Base-by-base conservation (phyloP, 164 flowering plant species). In the Taxillus chinensis region DNA sequence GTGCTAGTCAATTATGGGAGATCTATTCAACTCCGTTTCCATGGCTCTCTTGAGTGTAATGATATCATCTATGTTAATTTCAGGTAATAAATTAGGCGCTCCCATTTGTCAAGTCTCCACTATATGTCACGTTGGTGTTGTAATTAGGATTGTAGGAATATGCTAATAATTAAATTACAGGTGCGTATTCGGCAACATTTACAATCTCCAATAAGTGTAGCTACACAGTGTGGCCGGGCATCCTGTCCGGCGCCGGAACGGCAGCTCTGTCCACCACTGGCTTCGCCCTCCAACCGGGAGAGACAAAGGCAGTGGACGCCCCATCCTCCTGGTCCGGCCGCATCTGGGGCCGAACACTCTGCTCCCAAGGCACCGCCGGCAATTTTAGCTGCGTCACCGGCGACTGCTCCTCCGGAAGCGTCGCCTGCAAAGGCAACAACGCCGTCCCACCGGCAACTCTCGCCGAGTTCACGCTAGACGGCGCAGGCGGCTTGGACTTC, bases 301-400 rank as follows among this genome's bases (percentile, higher is more conserved):
- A 83, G 57, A 68, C 95, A 45, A 64, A 49, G 37, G 52, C 77
- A 40, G 14, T 92, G 7, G 37, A 78, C 48, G 85, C 74, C 0
- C 96, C 96, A 0, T 5, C 83, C 9, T 57, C 78, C 0, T 92
- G 98, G 98, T 84, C 84, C 10, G 98, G 98, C 45, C 90, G 96
- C 4, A 50, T 92, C 63, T 92, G 99, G 99, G 99, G 81, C 49
- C 74, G 99, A 8, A 90, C 95, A 27, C 74, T 55, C 59, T 93
- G 99, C 76, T 10, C 72, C 50, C 53, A 71, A 17, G 83, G 82
- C 59, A 68, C 89, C 59, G 62, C 84, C 61, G 89, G 86, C 0
- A 80, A 82, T 16, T 83, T 93, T 76, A 46, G 87, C 8, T 93
- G 99, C 75, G 59, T 62, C 42, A 90, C 97, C 9, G 99, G 86